Evolutionary conservation across 257 asterid species (phyloP).

Genomic region (Marsdenia floribunda): DNA sequence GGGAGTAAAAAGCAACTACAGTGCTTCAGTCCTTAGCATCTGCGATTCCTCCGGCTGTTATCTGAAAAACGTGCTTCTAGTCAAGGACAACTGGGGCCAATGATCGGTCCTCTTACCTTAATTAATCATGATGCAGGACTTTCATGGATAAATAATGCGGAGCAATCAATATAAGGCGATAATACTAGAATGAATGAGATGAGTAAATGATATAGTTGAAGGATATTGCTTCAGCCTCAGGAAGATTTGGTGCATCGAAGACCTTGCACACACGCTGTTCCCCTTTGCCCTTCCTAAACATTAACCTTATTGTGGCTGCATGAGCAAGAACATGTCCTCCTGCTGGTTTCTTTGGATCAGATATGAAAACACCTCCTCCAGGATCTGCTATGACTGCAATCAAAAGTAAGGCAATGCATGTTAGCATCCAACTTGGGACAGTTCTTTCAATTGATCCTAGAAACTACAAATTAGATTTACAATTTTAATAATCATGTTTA

Average conservation of each 20-base stretch:
- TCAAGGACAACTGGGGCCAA: slow-evolving; percentile 33
- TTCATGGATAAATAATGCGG: too few species aligned
- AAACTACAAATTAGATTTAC: neutral
- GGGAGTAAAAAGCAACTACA: slow-evolving; percentile 1
- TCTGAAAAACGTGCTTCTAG: slow-evolving; percentile 69
- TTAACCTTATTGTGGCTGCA: slow-evolving; percentile 88
- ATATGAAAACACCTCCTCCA: slow-evolving; percentile 93
- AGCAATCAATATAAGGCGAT: too few species aligned
- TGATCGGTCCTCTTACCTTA: neutral
- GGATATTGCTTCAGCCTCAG: slow-evolving; percentile 99
- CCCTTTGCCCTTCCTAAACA: slow-evolving; percentile 99
- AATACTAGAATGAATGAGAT: neutral
- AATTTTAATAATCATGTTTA: neutral
- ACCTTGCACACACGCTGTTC: slow-evolving; percentile 99
- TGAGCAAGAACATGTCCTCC: slow-evolving; percentile 99
- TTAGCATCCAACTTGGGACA: neutral
- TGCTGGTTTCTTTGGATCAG: slow-evolving; percentile 97
- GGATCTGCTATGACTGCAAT: slow-evolving; percentile 98
- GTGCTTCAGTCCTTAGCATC: slow-evolving; percentile 77
- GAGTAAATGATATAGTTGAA: slow-evolving; percentile 22
- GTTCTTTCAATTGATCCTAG: neutral
- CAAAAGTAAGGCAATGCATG: slow-evolving; percentile 13
- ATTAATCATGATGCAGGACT: neutral
- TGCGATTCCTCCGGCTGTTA: slow-evolving; percentile 95
- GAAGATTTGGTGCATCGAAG: slow-evolving; percentile 97